phyloP scores from a whole-genome alignment of 1,284 basidiomycete genomes.

The Phellopilus nigrolimitatus region DNA sequence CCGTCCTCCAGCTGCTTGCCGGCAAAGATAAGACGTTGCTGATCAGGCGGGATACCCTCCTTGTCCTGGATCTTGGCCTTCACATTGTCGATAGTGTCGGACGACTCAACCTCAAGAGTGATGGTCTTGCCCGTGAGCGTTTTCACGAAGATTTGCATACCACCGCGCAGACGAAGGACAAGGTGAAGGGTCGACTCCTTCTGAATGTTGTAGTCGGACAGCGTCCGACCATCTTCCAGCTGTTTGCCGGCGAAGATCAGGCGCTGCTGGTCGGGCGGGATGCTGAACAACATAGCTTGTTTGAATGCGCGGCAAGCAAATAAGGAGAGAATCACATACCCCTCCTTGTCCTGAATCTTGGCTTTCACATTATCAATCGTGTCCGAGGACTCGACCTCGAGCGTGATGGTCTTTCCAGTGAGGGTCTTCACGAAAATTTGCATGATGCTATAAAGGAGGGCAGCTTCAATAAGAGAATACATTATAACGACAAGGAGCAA shows the following conservation, averaged over 20 bases:
- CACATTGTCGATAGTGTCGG: slow-evolving; percentile 53
- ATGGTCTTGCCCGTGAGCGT: slow-evolving; percentile 45
- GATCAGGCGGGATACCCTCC: slow-evolving; percentile 38
- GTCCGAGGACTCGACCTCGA: slow-evolving; percentile 79
- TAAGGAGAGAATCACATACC: slow-evolving; percentile 31
- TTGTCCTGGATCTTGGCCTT: slow-evolving; percentile 46
- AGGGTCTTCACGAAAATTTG: slow-evolving; percentile 87
- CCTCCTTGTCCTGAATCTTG: slow-evolving; percentile 77
- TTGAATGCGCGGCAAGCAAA: not conserved
- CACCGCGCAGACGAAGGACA: slow-evolving; percentile 43
- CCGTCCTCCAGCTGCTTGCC: slow-evolving; percentile 42
- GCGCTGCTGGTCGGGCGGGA: slow-evolving; percentile 53
- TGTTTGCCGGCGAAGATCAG: slow-evolving; percentile 54
- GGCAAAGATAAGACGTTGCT: slow-evolving; percentile 37
- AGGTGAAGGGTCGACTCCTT: slow-evolving; percentile 52
- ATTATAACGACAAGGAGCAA: slow-evolving; percentile 24
- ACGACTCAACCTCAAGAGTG: slow-evolving; percentile 44
- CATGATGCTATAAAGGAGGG: slow-evolving; percentile 87
- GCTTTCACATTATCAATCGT: slow-evolving; percentile 73
- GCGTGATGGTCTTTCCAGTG: slow-evolving; percentile 94
- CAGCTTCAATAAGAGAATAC: slow-evolving; percentile 35
- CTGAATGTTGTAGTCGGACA: slow-evolving; percentile 46
- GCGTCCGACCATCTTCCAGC: slow-evolving; percentile 45
- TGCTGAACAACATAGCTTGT: not conserved
- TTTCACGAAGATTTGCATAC: slow-evolving; percentile 43